Conservation (phyloP, 2,329 filamentous ascomycete genomes). For the Ophiocordyceps camponoti-saundersi region DNA sequence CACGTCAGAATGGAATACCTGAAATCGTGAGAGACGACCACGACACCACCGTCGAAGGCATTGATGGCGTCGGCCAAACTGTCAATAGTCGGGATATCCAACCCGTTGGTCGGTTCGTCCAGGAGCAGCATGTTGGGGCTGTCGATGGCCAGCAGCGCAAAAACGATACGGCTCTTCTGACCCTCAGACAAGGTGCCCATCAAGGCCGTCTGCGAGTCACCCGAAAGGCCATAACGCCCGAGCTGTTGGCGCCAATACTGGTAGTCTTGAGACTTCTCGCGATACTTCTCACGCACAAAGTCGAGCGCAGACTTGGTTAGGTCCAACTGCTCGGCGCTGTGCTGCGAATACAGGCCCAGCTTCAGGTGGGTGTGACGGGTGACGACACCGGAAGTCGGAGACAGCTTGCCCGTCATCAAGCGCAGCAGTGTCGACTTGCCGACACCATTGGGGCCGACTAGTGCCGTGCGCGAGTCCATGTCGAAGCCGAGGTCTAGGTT, state of each 20-base stretch:
- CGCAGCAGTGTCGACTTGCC: conserved; percentile 94
- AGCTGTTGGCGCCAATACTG: conserved; percentile 99
- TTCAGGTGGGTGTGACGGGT: conserved; percentile 95
- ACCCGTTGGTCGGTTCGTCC: conserved; percentile 97
- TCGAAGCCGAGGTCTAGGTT: conserved; percentile 96
- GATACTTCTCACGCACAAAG: conserved; percentile 93
- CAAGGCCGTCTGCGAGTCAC: conserved; percentile 86
- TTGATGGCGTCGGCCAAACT: conserved; percentile 96
- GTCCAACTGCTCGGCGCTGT: conserved; percentile 96
- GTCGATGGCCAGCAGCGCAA: conserved; percentile 89
- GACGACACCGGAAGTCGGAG: conserved; percentile 65
- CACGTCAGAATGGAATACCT: conserved; percentile 36
- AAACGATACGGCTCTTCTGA: conserved; percentile 96
- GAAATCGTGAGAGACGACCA: conserved; percentile 98
- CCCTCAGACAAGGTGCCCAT: conserved; percentile 98
- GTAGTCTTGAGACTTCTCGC: conserved; percentile 80
- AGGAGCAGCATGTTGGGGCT: conserved; percentile 93
- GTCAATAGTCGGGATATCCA: conserved; percentile 98
- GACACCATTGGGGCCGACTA: conserved; percentile 97
- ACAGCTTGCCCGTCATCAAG: conserved; percentile 92
- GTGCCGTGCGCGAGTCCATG: conserved; percentile 95
- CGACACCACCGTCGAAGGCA: conserved; percentile 86
- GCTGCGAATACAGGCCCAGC: conserved; percentile 94
- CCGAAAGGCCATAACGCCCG: conserved; percentile 80
- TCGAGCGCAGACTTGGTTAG: conserved; percentile 95